Percentiles rank a stretch among this genome's conserved stretches.
Conservation (phyloP, 257 asterid genomes). For the Solanum sitiens region DNA sequence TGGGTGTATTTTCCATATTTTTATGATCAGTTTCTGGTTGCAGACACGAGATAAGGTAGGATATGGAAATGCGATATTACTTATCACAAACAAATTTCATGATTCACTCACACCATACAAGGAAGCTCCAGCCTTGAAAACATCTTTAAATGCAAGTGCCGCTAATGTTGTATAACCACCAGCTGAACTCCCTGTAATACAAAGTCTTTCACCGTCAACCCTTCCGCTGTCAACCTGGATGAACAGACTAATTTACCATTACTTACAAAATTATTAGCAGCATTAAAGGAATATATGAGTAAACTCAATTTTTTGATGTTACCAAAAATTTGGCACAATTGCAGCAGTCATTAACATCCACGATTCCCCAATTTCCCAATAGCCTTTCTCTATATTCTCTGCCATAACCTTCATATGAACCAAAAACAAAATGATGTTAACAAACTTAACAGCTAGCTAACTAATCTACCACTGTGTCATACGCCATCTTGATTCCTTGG, state of each 20-base stretch:
- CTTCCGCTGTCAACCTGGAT: constrained; percentile 71
- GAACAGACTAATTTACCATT: constrained; percentile 10
- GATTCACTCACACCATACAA: constrained; percentile 82
- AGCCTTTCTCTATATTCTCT: constrained; percentile 87
- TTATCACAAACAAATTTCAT: background rate
- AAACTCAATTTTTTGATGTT: background rate
- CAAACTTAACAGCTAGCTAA: background rate
- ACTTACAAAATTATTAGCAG: background rate
- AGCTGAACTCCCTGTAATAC: constrained; percentile 97
- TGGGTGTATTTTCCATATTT: background rate
- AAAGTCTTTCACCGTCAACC: constrained; percentile 73
- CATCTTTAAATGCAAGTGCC: constrained; percentile 80
- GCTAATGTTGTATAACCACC: constrained; percentile 98
- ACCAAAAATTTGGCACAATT: constrained; percentile 92
- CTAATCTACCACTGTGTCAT: background rate
- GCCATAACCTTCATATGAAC: constrained; percentile 68
- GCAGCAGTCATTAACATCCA: constrained; percentile 96
- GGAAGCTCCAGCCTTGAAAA: constrained; percentile 88
- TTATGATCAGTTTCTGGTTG: background rate
- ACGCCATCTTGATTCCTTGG: background rate
- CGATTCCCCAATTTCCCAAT: constrained; percentile 77
- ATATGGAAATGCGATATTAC: background rate
- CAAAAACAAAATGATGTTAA: background rate
- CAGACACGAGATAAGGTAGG: background rate
- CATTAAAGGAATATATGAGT: background rate